A percentile compares a stretch with the other conserved stretches of the same genome.
These are phyloP conservation scores for Aquilaria agallochum DNA, from an alignment of 441 rosid species.

Conservation along the genomic window DNA sequence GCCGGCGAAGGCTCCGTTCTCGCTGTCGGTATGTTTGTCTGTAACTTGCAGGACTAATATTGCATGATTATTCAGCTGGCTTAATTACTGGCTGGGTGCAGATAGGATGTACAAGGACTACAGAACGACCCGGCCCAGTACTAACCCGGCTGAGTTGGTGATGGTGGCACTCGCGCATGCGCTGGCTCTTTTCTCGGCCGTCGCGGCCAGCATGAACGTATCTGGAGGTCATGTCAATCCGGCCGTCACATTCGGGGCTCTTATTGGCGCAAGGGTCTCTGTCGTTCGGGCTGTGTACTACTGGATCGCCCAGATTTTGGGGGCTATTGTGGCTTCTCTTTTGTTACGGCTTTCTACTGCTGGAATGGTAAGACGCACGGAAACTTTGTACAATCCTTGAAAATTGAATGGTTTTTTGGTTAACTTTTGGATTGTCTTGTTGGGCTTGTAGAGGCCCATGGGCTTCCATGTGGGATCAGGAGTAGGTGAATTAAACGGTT, in stretches of 20 bases:
- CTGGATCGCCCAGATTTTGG: slow-evolving; percentile 28
- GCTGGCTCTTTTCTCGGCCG: slow-evolving; percentile 20
- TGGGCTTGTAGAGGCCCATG: slow-evolving; percentile 13
- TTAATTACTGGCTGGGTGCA: not conserved
- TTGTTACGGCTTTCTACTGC: slow-evolving; percentile 15
- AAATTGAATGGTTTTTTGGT: not conserved
- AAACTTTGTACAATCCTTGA: not conserved
- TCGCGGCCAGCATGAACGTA: slow-evolving; percentile 19
- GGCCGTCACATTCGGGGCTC: slow-evolving; percentile 27
- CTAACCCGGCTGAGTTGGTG: slow-evolving; percentile 9
- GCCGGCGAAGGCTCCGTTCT: slow-evolving; percentile 18
- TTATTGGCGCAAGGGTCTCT: slow-evolving; percentile 24
- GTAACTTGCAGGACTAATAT: not conserved
- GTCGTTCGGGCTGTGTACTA: slow-evolving; percentile 18
- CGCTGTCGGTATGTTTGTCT: slow-evolving; percentile 6
- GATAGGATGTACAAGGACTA: slow-evolving; percentile 13
- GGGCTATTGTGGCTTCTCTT: slow-evolving; percentile 25
- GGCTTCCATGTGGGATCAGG: slow-evolving; percentile 16
- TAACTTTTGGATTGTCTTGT: not conserved
- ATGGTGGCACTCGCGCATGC: slow-evolving; percentile 25
- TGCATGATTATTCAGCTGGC: not conserved
- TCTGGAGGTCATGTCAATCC: slow-evolving; percentile 31
- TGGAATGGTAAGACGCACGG: slow-evolving; percentile 16
- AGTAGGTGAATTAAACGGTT: slow-evolving; percentile 18
- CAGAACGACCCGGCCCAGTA: not conserved